Evolutionary conservation across 2,329 filamentous ascomycete species (phyloP).

Genomic region (Verticillium albo-atrum): DNA sequence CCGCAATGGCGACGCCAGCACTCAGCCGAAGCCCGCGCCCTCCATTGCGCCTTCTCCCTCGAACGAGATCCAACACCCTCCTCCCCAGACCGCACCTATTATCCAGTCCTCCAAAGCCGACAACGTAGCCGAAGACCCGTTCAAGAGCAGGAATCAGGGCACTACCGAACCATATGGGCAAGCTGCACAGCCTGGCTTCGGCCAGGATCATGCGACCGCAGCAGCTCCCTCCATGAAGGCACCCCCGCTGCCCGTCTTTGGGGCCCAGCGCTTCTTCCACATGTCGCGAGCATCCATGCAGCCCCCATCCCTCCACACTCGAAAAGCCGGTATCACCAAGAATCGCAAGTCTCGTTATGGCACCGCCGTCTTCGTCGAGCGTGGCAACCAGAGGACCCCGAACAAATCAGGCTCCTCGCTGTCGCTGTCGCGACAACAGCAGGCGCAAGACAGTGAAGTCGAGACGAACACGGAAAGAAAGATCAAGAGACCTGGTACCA

Average conservation of each 20-base stretch:
- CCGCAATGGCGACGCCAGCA: slow-evolving; percentile 29
- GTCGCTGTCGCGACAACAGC: background rate
- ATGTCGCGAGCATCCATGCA: slow-evolving; percentile 45
- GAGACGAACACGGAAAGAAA: background rate
- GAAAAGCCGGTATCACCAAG: slow-evolving; percentile 31
- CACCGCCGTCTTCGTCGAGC: slow-evolving; percentile 53
- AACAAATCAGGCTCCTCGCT: background rate
- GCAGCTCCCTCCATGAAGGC: slow-evolving; percentile 8
- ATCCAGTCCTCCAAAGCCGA: slow-evolving; percentile 44
- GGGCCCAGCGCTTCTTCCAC: slow-evolving; percentile 53
- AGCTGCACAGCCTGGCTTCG: background rate
- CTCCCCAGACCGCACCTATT: slow-evolving; percentile 24
- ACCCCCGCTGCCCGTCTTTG: slow-evolving; percentile 14
- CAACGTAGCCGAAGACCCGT: slow-evolving; percentile 24
- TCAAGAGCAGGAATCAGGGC: background rate
- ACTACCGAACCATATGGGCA: background rate
- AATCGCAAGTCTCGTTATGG: slow-evolving; percentile 26
- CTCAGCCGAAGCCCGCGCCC: slow-evolving; percentile 1
- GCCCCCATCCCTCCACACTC: slow-evolving; percentile 18
- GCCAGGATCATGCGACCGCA: slow-evolving; percentile 15
- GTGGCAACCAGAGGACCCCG: slow-evolving; percentile 32
- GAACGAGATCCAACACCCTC: background rate
- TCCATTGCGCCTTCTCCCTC: background rate
- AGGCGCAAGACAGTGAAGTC: background rate
- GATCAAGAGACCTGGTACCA: background rate